These are phyloP conservation scores for Ceriops tagal DNA, from an alignment of 345 rosid genomes.

Conservation along the genomic window DNA sequence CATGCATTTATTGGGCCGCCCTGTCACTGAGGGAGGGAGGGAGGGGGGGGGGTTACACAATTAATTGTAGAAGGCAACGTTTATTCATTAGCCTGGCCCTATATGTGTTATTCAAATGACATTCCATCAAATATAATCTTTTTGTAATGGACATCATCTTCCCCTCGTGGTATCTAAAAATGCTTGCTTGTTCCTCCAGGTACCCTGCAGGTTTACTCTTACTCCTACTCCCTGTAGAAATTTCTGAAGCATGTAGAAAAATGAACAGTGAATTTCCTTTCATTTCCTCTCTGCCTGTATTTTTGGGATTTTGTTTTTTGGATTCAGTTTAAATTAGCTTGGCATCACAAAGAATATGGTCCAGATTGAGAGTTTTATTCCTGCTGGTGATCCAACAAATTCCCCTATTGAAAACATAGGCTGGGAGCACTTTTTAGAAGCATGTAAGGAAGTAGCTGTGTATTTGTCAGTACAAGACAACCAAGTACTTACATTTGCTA, in stretches of 20 bases:
- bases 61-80: slow-evolving; percentile 13
- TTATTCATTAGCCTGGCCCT: neutral
- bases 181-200: neutral
- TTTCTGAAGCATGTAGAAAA: too few relatives aligned
- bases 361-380: neutral
- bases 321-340: too few relatives aligned
- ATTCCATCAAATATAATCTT: slow-evolving; percentile 2
- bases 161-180: neutral
- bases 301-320: neutral
- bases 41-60: slow-evolving; percentile 7
- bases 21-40: slow-evolving; percentile 21
- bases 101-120: neutral
- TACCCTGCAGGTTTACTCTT: too few relatives aligned
- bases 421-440: neutral
- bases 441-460: neutral
- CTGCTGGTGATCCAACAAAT: neutral
- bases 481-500: too few relatives aligned
- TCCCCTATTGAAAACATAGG: neutral
- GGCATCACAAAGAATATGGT: too few relatives aligned
- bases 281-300: too few relatives aligned
- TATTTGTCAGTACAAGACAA: too few relatives aligned
- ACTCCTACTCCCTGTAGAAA: too few relatives aligned
- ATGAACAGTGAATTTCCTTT: too few relatives aligned
- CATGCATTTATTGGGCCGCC: slow-evolving; percentile 18
- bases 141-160: neutral